Base-by-base conservation (phyloP, 2,329 filamentous ascomycete species). In the Pestalotiopsis sp. region DNA sequence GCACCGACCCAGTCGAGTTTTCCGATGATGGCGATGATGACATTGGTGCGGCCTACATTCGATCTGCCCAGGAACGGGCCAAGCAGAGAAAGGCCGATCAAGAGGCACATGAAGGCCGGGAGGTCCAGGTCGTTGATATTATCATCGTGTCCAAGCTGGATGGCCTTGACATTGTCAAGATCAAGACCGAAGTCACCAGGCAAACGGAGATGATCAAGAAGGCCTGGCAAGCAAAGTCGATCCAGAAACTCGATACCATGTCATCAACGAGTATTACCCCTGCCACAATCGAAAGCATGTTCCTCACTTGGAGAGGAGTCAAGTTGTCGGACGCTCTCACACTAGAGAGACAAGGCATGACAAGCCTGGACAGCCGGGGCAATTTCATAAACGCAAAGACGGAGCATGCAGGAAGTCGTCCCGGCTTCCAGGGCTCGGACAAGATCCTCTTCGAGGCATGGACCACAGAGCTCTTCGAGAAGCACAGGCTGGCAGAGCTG, bases 221-320 rank as follows among this genome's bases (percentile, higher is more conserved):
- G 48, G 88, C 87, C 13, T 98, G 94, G 92, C 88, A 91, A 72
- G 80, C 82, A 13, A 84, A 85, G 66, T 91, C 94, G 75, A 78
- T 77, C 1, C 85, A 89, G 60, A 78, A 81, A 1, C 78, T 81
- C 2, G 76, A 77, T 1, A 64, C 78, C 5, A n/a, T 52, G 22
- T 10, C 56, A 14, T 13, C 26, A 20, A 40, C 72, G 10, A 71
- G 78, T 2, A 71, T 77, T 2, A 30, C n/a, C 9, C 20, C n/a
- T 7, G 81, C 85, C 2, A 76, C 84, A 26, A 79, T 84, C 2
- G 80, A 85, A 4, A 81, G 83, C 0, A 81, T 97, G 20, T 91
- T 96, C 73, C 85, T 98, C 66, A 96, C 93, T 0, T 97, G 93
- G 91, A 90, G 90, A 70, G 86, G 88, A 30, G 88, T 88, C 68